phyloP scores from a whole-genome alignment of 2,329 filamentous ascomycete genomes.

The Akanthomyces muscarius region DNA sequence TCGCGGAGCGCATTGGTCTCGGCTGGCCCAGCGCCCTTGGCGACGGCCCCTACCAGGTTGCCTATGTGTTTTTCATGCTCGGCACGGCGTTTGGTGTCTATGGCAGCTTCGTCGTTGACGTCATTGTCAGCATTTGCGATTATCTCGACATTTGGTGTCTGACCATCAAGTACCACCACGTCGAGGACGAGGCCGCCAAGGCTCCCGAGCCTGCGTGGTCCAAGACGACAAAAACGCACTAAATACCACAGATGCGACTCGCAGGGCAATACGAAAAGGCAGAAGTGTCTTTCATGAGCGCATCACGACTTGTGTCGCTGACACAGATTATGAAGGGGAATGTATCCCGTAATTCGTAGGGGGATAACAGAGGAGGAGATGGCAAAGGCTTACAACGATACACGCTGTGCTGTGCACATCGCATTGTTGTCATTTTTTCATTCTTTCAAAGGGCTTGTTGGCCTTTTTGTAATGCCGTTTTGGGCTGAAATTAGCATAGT shows the following conservation, averaged over 20 bases:
- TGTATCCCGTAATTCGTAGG: background rate
- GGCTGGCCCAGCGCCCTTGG: constrained; percentile 77
- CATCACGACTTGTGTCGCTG: background rate
- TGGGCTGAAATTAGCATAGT: background rate
- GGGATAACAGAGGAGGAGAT: background rate
- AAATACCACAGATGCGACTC: background rate
- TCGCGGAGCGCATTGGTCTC: constrained; percentile 56
- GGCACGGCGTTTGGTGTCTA: constrained; percentile 87
- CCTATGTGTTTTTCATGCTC: constrained; percentile 84
- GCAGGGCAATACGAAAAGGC: background rate
- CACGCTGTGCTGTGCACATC: background rate
- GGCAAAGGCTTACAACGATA: background rate
- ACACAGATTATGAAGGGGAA: background rate
- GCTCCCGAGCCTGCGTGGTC: constrained; percentile 15
- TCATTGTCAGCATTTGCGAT: constrained; percentile 96
- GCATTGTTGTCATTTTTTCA: background rate
- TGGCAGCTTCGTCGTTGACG: constrained; percentile 93
- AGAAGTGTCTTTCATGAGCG: background rate
- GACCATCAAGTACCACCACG: constrained; percentile 82
- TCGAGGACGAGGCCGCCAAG: constrained; percentile 33
- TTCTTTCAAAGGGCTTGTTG: background rate
- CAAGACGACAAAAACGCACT: constrained; percentile 17
- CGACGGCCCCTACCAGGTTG: constrained; percentile 78
- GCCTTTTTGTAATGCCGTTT: background rate
- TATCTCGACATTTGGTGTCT: constrained; percentile 98